A percentile compares a stretch with the other conserved stretches of the same genome.
phyloP scores from a whole-genome alignment of 306 rosid species.

The Cyamopsis tetragonoloba region DNA sequence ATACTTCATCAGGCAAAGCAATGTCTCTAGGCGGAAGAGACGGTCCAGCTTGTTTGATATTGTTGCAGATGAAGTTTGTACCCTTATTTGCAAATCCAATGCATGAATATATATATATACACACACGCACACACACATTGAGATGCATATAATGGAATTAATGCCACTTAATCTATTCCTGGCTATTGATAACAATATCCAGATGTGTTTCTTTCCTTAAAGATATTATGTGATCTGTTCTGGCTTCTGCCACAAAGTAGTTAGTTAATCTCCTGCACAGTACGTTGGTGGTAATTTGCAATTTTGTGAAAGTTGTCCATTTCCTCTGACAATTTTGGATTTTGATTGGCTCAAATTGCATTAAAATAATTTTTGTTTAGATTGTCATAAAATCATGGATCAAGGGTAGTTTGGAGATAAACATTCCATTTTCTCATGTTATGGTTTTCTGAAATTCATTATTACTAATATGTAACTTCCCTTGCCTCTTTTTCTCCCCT shows the following conservation, averaged over 20 bases:
- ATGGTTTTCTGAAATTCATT: not conserved
- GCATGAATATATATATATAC: no score
- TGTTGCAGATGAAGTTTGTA: conserved; percentile 84
- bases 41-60: conserved; percentile 98
- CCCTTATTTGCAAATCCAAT: conserved; percentile 24
- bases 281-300: not conserved
- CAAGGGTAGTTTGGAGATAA: not conserved
- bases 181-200: conserved; percentile 13
- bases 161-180: conserved; percentile 6
- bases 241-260: not conserved
- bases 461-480: not conserved
- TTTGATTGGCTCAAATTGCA: not conserved
- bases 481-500: not conserved
- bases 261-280: not conserved
- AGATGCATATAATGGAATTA: not conserved
- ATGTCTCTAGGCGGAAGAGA: conserved; percentile 86
- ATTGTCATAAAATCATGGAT: not conserved
- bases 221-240: conserved; percentile 5
- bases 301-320: conserved; percentile 6
- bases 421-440: not conserved
- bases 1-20: conserved; percentile 91
- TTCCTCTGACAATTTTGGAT: not conserved
- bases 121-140: no score
- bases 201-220: conserved; percentile 22
- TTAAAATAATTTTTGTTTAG: not conserved